phyloP scores from a whole-genome alignment of 202 grass and related monocot species.

The Carex arenaria region DNA sequence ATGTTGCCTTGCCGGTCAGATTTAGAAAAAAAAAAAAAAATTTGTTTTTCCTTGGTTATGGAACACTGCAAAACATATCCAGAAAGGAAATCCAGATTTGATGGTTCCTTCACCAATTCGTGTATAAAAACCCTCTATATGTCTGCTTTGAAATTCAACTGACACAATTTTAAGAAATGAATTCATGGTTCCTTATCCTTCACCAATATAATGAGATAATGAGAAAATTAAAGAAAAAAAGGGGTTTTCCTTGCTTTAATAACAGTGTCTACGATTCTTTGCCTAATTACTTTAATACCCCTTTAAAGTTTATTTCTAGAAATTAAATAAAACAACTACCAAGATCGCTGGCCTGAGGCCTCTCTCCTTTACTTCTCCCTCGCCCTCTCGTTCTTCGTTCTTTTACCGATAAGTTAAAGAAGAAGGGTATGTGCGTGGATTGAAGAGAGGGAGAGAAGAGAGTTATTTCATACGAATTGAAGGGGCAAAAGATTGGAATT shows the following conservation, averaged over 20 bases:
- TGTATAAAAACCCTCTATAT: too few relatives aligned
- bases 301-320: not conserved
- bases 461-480: too few relatives aligned
- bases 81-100: not conserved
- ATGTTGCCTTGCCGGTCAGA: not conserved
- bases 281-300: not conserved
- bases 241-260: not conserved
- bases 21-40: not conserved
- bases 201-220: not conserved
- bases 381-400: too few relatives aligned
- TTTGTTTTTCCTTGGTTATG: not conserved
- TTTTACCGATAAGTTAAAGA: too few relatives aligned
- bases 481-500: not conserved
- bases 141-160: too few relatives aligned
- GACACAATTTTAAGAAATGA: too few relatives aligned
- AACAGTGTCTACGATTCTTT: not conserved
- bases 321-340: not conserved
- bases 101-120: too few relatives aligned
- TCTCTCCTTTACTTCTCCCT: too few relatives aligned
- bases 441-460: too few relatives aligned
- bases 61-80: not conserved
- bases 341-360: too few relatives aligned
- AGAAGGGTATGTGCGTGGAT: too few relatives aligned
- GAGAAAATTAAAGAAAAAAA: not conserved
- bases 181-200: too few relatives aligned